These are phyloP conservation scores for Meyerozyma elateridarum DNA, from an alignment of 1,139 yeast genomes.

Conservation along the genomic window DNA sequence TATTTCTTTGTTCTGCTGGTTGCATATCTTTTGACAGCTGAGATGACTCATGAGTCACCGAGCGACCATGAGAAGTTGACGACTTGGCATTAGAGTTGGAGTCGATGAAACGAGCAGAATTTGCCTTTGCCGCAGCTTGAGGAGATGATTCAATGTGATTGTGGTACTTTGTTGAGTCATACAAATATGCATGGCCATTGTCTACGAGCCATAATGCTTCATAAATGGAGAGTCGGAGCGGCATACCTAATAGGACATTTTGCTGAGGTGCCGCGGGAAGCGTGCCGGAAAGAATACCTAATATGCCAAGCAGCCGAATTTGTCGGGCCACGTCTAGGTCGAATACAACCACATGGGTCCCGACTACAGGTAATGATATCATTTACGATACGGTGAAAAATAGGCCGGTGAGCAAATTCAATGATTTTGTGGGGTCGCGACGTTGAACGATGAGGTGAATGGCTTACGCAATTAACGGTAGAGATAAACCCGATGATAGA, in stretches of 20 bases:
- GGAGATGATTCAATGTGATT: not conserved
- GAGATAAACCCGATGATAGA: no score
- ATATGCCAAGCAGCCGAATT: constrained; percentile 52
- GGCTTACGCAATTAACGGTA: no score
- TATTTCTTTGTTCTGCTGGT: no score
- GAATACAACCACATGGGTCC: constrained; percentile 39
- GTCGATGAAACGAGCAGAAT: no score
- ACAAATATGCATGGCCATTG: constrained; percentile 33
- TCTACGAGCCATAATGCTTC: constrained; percentile 67
- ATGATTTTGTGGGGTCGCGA: no score
- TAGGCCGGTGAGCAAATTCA: no score
- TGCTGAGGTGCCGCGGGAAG: constrained; percentile 89
- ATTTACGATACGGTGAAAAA: not conserved
- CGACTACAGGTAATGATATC: constrained; percentile 4
- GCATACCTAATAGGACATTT: constrained; percentile 77
- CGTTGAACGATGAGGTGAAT: no score
- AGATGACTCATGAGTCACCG: constrained; percentile 1
- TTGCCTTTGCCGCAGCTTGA: constrained; percentile 3
- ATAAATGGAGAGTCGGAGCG: constrained; percentile 67
- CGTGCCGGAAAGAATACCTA: constrained; percentile 80
- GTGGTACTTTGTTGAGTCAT: constrained; percentile 23
- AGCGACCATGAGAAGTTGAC: not conserved
- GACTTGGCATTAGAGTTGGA: not conserved
- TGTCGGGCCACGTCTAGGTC: constrained; percentile 46
- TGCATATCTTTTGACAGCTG: constrained; percentile 12